A percentile compares a stretch with the other conserved stretches of the same genome.
Conservation (phyloP, 2,329 filamentous ascomycete species). For the Colletotrichum sp. region DNA sequence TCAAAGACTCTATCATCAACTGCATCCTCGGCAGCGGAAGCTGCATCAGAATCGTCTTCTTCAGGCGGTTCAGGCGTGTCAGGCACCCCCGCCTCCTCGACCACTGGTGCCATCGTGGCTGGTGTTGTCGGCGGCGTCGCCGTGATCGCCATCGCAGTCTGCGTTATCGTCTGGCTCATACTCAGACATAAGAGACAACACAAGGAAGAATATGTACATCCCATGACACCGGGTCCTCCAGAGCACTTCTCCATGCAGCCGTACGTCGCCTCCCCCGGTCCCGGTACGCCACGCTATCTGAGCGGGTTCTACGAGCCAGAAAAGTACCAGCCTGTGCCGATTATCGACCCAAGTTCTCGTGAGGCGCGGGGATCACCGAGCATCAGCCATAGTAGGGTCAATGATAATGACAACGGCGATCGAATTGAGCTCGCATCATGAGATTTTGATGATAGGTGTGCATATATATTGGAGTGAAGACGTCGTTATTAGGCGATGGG, state of each 20-base stretch:
- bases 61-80: neutral
- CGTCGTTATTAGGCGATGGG: neutral
- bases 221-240: neutral
- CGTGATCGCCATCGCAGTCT: neutral
- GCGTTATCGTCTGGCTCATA: neutral
- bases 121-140: neutral
- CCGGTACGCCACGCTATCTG: neutral
- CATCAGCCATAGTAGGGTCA: neutral
- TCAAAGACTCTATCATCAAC: neutral
- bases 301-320: neutral
- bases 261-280: neutral
- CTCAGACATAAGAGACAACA: neutral
- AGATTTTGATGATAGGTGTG: neutral
- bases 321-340: neutral
- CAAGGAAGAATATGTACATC: neutral
- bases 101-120: neutral
- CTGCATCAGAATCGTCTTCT: neutral
- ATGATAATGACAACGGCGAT: neutral
- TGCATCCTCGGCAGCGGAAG: neutral
- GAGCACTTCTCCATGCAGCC: neutral
- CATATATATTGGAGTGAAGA: neutral
- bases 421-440: neutral
- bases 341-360: neutral
- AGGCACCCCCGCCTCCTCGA: accelerated
- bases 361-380: neutral